A percentile compares a stretch with the other conserved stretches of the same genome.
phyloP scores from a whole-genome alignment of 805 yeast genomes.

The Candida sphagnicola region DNA sequence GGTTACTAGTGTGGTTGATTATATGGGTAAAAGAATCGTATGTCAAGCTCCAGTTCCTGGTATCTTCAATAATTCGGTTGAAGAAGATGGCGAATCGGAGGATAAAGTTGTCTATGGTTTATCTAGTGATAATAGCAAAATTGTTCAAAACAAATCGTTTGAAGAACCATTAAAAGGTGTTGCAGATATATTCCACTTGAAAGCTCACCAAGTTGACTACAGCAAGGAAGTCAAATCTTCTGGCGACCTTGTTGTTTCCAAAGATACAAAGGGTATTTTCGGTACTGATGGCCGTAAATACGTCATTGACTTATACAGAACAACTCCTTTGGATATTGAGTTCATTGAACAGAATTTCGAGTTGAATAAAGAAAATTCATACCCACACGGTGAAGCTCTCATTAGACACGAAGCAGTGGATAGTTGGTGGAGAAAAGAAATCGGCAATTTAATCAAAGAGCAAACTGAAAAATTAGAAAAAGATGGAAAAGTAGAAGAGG shows the following conservation, averaged over 20 bases:
- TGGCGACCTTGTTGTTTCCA: conserved; percentile 58
- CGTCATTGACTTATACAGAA: conserved; percentile 76
- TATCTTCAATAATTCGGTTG: conserved; percentile 50
- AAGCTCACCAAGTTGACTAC: conserved; percentile 57
- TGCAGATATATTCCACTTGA: conserved; percentile 75
- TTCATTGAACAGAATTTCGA: conserved; percentile 60
- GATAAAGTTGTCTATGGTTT: conserved; percentile 71
- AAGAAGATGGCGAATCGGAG: conserved; percentile 33
- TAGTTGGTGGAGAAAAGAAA: conserved; percentile 79
- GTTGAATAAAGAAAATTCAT: conserved; percentile 35
- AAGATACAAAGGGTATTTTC: conserved; percentile 77
- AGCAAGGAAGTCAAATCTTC: conserved; percentile 38
- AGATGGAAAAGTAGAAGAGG: conserved; percentile 27
- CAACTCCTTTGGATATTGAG: conserved; percentile 79
- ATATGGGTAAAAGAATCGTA: conserved; percentile 79
- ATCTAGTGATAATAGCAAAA: conserved; percentile 52
- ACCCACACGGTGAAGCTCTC: conserved; percentile 79
- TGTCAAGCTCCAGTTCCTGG: conserved; percentile 98
- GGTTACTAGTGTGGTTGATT: conserved; percentile 84
- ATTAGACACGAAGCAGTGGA: conserved; percentile 86
- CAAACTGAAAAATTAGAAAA: conserved; percentile 47
- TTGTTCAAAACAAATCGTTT: conserved; percentile 52
- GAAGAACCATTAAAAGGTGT: conserved; percentile 53
- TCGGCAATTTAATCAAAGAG: conserved; percentile 47
- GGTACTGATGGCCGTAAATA: conserved; percentile 87